Conservation (phyloP, 2,329 filamentous ascomycete genomes). For the Teratosphaeria destructans region DNA sequence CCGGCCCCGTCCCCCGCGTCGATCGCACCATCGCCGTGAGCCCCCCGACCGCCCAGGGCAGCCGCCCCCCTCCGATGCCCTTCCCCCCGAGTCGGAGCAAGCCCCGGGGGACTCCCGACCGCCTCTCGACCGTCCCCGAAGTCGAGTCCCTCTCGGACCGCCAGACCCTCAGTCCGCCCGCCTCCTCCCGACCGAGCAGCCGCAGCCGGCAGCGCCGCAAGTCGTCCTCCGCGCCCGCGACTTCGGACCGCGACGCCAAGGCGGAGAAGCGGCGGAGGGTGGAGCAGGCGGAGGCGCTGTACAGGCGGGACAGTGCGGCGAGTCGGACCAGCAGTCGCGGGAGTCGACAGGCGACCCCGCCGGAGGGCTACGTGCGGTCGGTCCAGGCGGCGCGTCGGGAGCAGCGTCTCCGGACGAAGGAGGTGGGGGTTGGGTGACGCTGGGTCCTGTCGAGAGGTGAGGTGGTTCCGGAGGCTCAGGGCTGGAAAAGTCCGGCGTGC, state of each 20-base stretch:
- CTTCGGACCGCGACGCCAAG: constrained; percentile 14
- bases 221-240: constrained; percentile 11
- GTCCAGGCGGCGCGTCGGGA: not conserved
- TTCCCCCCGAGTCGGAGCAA: not conserved
- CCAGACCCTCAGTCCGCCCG: constrained; percentile 6
- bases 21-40: constrained; percentile 23
- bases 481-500: not conserved
- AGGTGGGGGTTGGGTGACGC: not conserved
- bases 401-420: not conserved
- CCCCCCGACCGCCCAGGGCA: constrained; percentile 12
- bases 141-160: constrained; percentile 10
- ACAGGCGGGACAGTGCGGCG: constrained; percentile 13
- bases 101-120: constrained; percentile 15
- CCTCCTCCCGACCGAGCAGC: constrained; percentile 19
- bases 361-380: constrained; percentile 20
- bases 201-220: constrained; percentile 10
- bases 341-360: constrained; percentile 19
- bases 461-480: too few species aligned
- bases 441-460: too few species aligned
- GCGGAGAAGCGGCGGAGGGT: constrained; percentile 23
- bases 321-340: constrained; percentile 8
- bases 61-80: not conserved
- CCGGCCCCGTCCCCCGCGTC: constrained; percentile 8
- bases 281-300: constrained; percentile 23
- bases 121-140: constrained; percentile 24